Evolutionary conservation across 73 alveolate species (phyloP).

Genomic region (Paramecium primaurelia): DNA sequence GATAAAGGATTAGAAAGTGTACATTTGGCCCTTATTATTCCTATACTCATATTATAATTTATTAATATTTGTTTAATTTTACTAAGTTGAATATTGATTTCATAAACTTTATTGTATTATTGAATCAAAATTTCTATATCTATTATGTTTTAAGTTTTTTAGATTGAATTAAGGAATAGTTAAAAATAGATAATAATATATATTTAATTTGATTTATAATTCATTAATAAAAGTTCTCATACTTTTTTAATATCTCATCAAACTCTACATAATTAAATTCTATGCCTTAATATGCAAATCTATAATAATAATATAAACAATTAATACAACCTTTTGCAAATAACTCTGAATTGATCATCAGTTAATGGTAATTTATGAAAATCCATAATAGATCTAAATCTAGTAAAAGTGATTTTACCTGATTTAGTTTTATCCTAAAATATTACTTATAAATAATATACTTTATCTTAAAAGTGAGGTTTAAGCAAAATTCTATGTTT

Average conservation of each 20-base stretch:
- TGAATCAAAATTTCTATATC: neutral
- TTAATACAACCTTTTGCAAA: slow-evolving; percentile 72
- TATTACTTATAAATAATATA: neutral
- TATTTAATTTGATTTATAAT: neutral
- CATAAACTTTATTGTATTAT: neutral
- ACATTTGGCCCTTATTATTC: neutral
- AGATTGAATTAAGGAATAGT: neutral
- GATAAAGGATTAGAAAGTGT: neutral
- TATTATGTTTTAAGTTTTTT: no score
- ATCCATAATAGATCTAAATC: slow-evolving; percentile 85
- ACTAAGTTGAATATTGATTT: neutral
- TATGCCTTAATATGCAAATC: slow-evolving; percentile 76
- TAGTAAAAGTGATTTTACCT: slow-evolving; percentile 80
- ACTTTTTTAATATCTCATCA: slow-evolving; percentile 59
- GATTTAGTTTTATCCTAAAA: slow-evolving; percentile 73
- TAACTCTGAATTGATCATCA: slow-evolving; percentile 73
- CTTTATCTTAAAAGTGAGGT: slow-evolving; percentile 91
- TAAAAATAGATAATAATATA: neutral
- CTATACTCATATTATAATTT: neutral
- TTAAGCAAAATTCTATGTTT: slow-evolving; percentile 81
- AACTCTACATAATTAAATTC: slow-evolving; percentile 92
- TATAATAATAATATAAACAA: neutral
- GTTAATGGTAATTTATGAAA: slow-evolving; percentile 73
- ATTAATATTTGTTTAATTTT: neutral
- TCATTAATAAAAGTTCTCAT: slow-evolving; percentile 49